A percentile compares a stretch with the other conserved stretches of the same genome.
Conservation (phyloP, 495 filamentous ascomycete species). For the Mycothermus thermophilus region DNA sequence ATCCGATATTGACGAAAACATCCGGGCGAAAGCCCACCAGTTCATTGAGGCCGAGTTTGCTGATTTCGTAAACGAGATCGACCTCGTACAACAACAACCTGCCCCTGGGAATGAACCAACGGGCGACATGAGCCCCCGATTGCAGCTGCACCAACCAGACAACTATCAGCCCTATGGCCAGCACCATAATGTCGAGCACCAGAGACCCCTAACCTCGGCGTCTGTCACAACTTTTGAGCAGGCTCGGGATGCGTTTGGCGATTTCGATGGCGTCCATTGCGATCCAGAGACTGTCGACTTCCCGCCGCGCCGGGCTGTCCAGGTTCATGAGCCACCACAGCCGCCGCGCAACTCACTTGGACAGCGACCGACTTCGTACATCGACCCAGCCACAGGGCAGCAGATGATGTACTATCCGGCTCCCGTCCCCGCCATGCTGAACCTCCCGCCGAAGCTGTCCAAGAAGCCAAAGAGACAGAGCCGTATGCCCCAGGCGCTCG, state of each 20-base stretch:
- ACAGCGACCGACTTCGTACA: conserved; percentile 42
- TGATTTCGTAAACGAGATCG: conserved; percentile 5
- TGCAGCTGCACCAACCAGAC: conserved; percentile 18
- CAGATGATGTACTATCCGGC: conserved; percentile 92
- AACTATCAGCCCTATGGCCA: conserved; percentile 11
- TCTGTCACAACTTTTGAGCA: conserved; percentile 60
- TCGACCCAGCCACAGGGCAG: conserved; percentile 50
- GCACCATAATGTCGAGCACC: conserved; percentile 2
- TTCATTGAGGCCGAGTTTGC: conserved; percentile 20
- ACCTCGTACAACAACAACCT: neutral
- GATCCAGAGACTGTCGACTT: conserved; percentile 32
- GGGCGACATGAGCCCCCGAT: too few species aligned
- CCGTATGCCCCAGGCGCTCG: conserved; percentile 26
- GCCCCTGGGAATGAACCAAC: too few species aligned
- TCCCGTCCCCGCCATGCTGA: conserved; percentile 84
- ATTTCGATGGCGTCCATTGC: conserved; percentile 92
- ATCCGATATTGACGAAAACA: conserved; percentile 21
- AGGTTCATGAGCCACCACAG: conserved; percentile 13
- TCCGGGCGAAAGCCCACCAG: conserved; percentile 19
- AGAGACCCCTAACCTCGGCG: conserved; percentile 34
- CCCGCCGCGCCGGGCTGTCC: conserved; percentile 8
- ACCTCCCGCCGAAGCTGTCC: conserved; percentile 77
- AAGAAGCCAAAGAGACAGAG: conserved; percentile 47
- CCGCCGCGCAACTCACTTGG: conserved; percentile 1
- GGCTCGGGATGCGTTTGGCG: conserved; percentile 58